These are phyloP conservation scores for Tilletia indica DNA, from an alignment of 1,284 basidiomycete species.

Conservation along the genomic window DNA sequence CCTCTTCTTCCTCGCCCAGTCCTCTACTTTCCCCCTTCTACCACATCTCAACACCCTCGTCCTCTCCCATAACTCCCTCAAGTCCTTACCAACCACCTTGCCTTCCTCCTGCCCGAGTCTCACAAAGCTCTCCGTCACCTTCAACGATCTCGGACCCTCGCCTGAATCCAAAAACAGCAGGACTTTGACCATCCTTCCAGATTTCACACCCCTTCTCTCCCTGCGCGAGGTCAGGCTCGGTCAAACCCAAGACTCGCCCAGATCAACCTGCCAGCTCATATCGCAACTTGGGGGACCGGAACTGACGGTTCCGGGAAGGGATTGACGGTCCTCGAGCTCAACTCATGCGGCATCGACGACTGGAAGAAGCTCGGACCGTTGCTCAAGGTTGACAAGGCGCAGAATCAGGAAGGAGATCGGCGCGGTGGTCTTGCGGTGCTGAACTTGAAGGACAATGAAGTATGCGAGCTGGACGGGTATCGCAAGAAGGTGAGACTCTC, in stretches of 20 bases:
- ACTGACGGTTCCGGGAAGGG: slow-evolving; percentile 36
- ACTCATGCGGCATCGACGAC: slow-evolving; percentile 41
- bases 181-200: slow-evolving; percentile 29
- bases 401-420: slow-evolving; percentile 26
- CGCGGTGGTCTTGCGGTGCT: slow-evolving; percentile 39
- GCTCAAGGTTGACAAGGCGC: slow-evolving; percentile 20
- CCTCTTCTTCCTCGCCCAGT: slow-evolving; percentile 26
- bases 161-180: neutral
- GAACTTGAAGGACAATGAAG: slow-evolving; percentile 39
- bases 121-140: slow-evolving; percentile 47
- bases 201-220: slow-evolving; percentile 41
- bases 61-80: slow-evolving; percentile 47
- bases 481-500: slow-evolving; percentile 28
- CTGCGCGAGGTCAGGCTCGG: slow-evolving; percentile 48
- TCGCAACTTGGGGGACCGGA: slow-evolving; percentile 45
- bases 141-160: slow-evolving; percentile 35
- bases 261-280: slow-evolving; percentile 32
- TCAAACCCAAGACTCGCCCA: slow-evolving; percentile 29
- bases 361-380: slow-evolving; percentile 37
- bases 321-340: slow-evolving; percentile 42
- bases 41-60: slow-evolving; percentile 54
- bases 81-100: slow-evolving; percentile 36
- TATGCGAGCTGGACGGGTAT: slow-evolving; percentile 31
- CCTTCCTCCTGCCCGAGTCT: slow-evolving; percentile 42
- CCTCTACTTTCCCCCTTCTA: slow-evolving; percentile 37